Evolutionary conservation across 495 filamentous ascomycete genomes (phyloP), one percentile per base, ranked within the genome.

Genomic region (Aspergillus ostianus): DNA sequence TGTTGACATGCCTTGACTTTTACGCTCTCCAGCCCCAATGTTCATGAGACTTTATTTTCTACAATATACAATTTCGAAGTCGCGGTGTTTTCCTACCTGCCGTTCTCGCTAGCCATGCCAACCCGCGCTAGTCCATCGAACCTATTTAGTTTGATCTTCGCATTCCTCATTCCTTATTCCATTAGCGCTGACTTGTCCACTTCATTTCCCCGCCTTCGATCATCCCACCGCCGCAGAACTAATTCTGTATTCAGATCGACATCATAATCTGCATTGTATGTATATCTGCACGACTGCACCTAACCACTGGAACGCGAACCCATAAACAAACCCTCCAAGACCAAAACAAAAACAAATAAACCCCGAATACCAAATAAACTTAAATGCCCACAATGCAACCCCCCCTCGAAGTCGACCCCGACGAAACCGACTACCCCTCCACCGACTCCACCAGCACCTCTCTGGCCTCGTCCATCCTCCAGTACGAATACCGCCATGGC

Each of bases 401-500:
- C 49, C 49, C 49, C 7, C 2, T 51, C 49, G 49, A 51, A 26
- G 18, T 27, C 49, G 49, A 51, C 20, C 13, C 49, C 20, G 20
- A 51, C 49, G 20, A 51, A 26, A 19, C 19, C 18, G 15, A 19
- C 20, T 2, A 17, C 13, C 49, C 20, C 6, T 12, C 6, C 21
- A 48, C 32, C 13, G 51, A 36, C 46, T 47, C 32, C 36, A 30
- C 36, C 52, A 26, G 44, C 47, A 65, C 67, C 1, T 74, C 74
- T 13, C 55, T 74, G 13, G 47, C 59, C 20, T 74, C 70, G 21
- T 66, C 53, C 56, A 60, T 67, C 23, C 52, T 56, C 45, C 56
- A 65, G 23, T 68, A 71, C 57, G 64, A 69, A 60, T 70, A 56
- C 50, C 56, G 62, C 30, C 57, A 67, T 54, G 65, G 68, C 18